Evolutionary conservation across 495 filamentous ascomycete species (phyloP), one percentile per base, ranked within the genome.

Genomic region (Aspergillus bertholletiae): DNA sequence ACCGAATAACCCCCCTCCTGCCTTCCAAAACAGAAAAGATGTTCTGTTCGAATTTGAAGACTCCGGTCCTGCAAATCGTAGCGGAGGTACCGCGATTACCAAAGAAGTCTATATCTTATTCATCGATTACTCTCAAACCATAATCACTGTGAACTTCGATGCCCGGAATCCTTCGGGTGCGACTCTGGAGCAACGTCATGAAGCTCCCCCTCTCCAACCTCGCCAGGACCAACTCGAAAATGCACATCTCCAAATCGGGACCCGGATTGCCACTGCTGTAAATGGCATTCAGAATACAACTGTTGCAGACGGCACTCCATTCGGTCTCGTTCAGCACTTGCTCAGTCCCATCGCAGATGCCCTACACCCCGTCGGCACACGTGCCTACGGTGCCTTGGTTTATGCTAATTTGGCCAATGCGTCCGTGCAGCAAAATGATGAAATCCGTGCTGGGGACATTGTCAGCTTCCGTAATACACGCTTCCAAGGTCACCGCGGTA

Each of bases 361-460:
- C 5, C 80, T 98, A 1, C 76, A 78, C 8, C 93, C 94, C 5
- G 83, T 97, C 5, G 92, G 92, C 12, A 88, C 81, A 8, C 88
- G 95, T 24, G 84, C 89, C 9, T 98, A 94, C 68, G 94, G 94
- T 49, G 91, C 92, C 15, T 75, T 94, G 43, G 89, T 98, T 20
- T 98, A 98, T 67, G 82, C 87, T 50, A 98, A 98, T 60, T 73
- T 97, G 39, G 94, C 90, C 60, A 98, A 98, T 66, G 93, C 95
- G 7, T 88, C 86, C 6, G 88, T 91, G 3, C 84, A 86, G 55
- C 88, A 95, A 64, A 87, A 90, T 64, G 94, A 97, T 63, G 92
- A 97, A 76, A 98, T 98, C 62, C 86, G 94, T 7, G 80, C 93
- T 0, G 94, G 94, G 51, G 94, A 98, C 65, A 89, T 98, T 58